These are phyloP conservation scores for Talaromyces amestolkiae DNA, from an alignment of 2,329 filamentous ascomycete genomes.

Conservation along the genomic window DNA sequence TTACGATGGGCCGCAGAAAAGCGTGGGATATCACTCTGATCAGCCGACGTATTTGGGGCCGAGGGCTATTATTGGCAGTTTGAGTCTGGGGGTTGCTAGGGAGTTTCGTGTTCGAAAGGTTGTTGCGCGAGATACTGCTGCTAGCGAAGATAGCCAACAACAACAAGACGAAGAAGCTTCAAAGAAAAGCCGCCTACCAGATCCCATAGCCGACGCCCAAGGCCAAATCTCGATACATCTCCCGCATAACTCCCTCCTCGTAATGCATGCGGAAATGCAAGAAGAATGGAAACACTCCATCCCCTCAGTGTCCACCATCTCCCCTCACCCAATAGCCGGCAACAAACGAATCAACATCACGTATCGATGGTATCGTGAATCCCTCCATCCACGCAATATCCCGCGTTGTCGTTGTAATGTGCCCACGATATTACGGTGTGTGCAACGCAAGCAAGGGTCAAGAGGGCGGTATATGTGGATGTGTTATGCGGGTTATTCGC, in stretches of 20 bases:
- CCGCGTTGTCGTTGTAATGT: conserved; percentile 74
- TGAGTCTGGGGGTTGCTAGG: conserved; percentile 87
- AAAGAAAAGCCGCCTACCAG: conserved; percentile 20
- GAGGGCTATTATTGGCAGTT: conserved; percentile 79
- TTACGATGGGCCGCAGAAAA: conserved; percentile 77
- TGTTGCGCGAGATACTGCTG: conserved; percentile 58
- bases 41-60: conserved; percentile 92
- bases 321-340: conserved; percentile 78
- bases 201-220: conserved; percentile 57
- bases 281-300: conserved; percentile 95
- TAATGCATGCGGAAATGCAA: conserved; percentile 99
- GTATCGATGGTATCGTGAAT: conserved; percentile 79
- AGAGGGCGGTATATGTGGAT: conserved; percentile 88
- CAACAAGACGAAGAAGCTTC: not conserved
- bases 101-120: conserved; percentile 86
- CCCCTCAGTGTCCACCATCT: conserved; percentile 69
- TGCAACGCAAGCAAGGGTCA: conserved; percentile 73
- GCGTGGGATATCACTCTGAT: conserved; percentile 88
- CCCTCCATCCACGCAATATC: conserved; percentile 72
- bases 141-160: not conserved
- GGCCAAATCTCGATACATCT: conserved; percentile 92
- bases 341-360: conserved; percentile 89
- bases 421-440: conserved; percentile 68
- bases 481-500: conserved; percentile 67
- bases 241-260: conserved; percentile 85